A percentile compares a stretch with the other conserved stretches of the same genome.
These are phyloP conservation scores for Papiliotrema laurentii DNA, from an alignment of 1,284 basidiomycete genomes.

Conservation along the genomic window DNA sequence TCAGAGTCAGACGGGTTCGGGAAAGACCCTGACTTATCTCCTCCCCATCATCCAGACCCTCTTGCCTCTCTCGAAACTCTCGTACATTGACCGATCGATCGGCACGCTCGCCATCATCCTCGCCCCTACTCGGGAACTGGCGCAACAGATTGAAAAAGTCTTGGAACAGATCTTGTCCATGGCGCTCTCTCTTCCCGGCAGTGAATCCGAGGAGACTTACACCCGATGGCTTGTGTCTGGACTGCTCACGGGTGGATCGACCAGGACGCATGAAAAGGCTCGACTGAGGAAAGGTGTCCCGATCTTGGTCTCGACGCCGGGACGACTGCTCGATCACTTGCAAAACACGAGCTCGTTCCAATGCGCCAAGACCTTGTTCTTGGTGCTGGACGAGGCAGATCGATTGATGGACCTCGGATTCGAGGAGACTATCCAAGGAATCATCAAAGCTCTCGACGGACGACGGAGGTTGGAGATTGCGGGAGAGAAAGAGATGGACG, in stretches of 20 bases:
- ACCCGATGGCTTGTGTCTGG: conserved; percentile 94
- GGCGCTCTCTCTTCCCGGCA: conserved; percentile 54
- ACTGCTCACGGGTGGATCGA: conserved; percentile 74
- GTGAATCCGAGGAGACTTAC: conserved; percentile 47
- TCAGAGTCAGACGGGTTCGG: conserved; percentile 96
- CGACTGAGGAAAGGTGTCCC: conserved; percentile 66
- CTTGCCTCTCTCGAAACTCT: conserved; percentile 76
- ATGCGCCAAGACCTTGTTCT: conserved; percentile 88
- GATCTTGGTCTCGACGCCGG: conserved; percentile 61
- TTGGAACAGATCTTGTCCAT: conserved; percentile 64
- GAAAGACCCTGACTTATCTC: conserved; percentile 92
- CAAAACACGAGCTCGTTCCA: conserved; percentile 84
- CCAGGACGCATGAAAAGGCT: conserved; percentile 68
- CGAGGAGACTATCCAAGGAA: conserved; percentile 66
- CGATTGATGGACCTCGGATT: conserved; percentile 69
- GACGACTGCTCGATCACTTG: conserved; percentile 65
- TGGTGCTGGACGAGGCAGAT: conserved; percentile 96
- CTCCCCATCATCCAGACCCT: conserved; percentile 93
- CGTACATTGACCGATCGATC: conserved; percentile 78
- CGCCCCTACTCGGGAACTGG: conserved; percentile 89
- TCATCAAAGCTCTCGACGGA: conserved; percentile 79
- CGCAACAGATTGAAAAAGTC: conserved; percentile 82
- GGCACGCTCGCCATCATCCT: conserved; percentile 94
- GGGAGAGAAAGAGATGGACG: conserved; percentile 62
- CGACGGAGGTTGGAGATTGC: conserved; percentile 66